These are phyloP conservation scores for Lactifluus rugatus DNA, from an alignment of 768 basidiomycete species.

Conservation along the genomic window DNA sequence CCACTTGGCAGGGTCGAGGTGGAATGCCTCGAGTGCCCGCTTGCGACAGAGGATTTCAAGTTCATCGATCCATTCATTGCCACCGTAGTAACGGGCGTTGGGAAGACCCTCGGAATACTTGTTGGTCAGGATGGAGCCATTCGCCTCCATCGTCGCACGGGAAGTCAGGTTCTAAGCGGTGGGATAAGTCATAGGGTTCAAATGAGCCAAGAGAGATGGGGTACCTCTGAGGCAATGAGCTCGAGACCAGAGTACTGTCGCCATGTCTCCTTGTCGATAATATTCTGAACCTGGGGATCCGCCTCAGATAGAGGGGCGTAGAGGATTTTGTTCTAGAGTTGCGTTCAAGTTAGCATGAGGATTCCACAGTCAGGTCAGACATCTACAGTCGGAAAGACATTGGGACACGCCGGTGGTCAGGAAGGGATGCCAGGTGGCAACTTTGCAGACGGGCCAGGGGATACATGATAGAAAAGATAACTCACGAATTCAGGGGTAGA, in stretches of 20 bases:
- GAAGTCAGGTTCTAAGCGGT: slow-evolving; percentile 82
- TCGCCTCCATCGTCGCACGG: slow-evolving; percentile 92
- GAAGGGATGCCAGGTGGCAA: neutral
- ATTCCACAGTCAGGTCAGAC: too few species aligned
- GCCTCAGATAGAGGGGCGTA: slow-evolving; percentile 82
- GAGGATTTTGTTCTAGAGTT: slow-evolving; percentile 77
- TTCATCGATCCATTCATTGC: slow-evolving; percentile 96
- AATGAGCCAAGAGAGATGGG: slow-evolving; percentile 14
- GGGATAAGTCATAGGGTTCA: neutral
- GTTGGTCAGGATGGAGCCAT: slow-evolving; percentile 97
- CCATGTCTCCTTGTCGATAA: slow-evolving; percentile 99
- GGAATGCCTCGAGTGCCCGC: slow-evolving; percentile 92
- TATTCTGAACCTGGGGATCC: slow-evolving; percentile 92
- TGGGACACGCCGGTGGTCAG: too few species aligned
- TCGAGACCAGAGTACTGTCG: slow-evolving; percentile 95
- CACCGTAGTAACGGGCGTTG: slow-evolving; percentile 93
- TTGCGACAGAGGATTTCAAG: slow-evolving; percentile 91
- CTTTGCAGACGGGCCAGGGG: too few species aligned
- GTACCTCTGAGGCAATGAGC: slow-evolving; percentile 96
- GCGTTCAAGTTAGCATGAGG: neutral
- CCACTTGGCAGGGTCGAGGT: slow-evolving; percentile 88
- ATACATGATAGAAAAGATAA: neutral
- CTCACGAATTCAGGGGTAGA: slow-evolving; percentile 18
- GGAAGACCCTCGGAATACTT: slow-evolving; percentile 99
- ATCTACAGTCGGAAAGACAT: too few species aligned